Evolutionary conservation across 441 rosid genomes (phyloP).

Genomic region (Gossypium trilobum): DNA sequence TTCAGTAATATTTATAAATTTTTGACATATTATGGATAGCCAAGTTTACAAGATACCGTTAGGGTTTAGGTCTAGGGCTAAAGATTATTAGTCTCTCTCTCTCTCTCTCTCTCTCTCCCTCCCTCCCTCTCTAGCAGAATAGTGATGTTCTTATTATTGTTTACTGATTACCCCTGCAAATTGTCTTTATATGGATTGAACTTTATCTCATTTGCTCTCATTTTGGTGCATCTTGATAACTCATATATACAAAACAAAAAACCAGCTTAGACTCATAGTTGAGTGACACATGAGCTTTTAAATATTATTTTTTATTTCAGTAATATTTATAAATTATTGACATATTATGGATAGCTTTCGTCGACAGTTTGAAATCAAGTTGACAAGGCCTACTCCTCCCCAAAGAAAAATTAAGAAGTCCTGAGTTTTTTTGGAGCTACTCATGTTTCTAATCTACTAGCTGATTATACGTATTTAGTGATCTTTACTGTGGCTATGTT

Average conservation of each 20-base stretch:
- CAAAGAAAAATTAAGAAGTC: background rate
- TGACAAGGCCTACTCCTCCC: background rate
- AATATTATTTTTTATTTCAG: too few relatives aligned
- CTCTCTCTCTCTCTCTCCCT: too few relatives aligned
- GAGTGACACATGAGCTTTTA: background rate
- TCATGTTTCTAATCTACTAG: background rate
- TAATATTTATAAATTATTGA: too few relatives aligned
- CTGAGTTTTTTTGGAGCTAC: background rate
- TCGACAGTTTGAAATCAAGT: constrained; percentile 2
- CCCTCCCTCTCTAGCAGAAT: background rate
- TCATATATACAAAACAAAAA: background rate
- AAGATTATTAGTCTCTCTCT: too few relatives aligned
- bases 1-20: too few relatives aligned
- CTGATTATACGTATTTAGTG: background rate
- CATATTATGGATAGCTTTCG: background rate
- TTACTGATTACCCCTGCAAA: background rate
- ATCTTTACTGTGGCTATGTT: background rate
- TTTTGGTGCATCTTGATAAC: background rate
- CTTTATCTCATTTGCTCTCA: background rate
- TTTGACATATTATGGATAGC: too few relatives aligned
- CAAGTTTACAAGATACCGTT: too few relatives aligned
- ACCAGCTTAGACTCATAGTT: background rate
- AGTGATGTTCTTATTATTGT: background rate
- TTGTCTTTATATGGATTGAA: background rate
- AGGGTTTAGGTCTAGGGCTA: too few relatives aligned